Base-by-base conservation (phyloP, 2,329 filamentous ascomycete genomes). In the Parascedosporium putredinis region DNA sequence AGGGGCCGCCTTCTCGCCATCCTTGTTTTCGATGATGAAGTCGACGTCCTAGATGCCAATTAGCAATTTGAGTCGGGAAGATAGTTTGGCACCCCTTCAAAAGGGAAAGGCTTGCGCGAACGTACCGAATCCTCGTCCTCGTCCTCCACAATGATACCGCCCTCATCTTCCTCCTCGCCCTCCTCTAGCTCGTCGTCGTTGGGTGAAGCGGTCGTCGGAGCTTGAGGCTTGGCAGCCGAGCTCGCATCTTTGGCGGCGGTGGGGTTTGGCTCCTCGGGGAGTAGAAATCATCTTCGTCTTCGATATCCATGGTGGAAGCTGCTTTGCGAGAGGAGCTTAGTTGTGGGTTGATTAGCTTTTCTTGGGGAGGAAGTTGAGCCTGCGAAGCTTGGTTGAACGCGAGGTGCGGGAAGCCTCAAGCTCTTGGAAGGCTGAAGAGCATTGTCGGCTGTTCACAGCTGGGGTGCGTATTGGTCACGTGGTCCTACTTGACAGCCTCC, bases 211-310 rank as follows among this genome's bases (percentile, higher is more conserved):
- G 27, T 38, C 5, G 40, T 38, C 61, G 47, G 38, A 57, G 52
- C 52, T 56, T 48, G 33, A 2, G 18, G 6, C 16, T 48, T 48
- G 60, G 55, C 60, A 59, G 16, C 61, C 59, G 24, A 18, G 7
- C 62, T 57, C 12, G 57, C 54, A 8, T 55, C 56, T 50, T 72
- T 61, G 3, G 62, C 54, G 23, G 63, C 58, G 18, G 60, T 58
- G 46, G 67, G 67, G 34, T 14, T 40, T 16, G 72, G 68, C 62
- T 81, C 78, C 52, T 83, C 79, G 1, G 76, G 51, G 74, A 75
- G 60, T 84, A 84, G 58, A 84, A 80, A 63, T 84, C 80, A 55
- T 83, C 80, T 47, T 83, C 79, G 55, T 83, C 79, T 63, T 84
- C 80, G 52, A 83, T 75, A 60, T 84, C 79, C 78, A 84, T 83